These are phyloP conservation scores for Podospora didyma DNA, from an alignment of 495 filamentous ascomycete genomes.

Conservation along the genomic window DNA sequence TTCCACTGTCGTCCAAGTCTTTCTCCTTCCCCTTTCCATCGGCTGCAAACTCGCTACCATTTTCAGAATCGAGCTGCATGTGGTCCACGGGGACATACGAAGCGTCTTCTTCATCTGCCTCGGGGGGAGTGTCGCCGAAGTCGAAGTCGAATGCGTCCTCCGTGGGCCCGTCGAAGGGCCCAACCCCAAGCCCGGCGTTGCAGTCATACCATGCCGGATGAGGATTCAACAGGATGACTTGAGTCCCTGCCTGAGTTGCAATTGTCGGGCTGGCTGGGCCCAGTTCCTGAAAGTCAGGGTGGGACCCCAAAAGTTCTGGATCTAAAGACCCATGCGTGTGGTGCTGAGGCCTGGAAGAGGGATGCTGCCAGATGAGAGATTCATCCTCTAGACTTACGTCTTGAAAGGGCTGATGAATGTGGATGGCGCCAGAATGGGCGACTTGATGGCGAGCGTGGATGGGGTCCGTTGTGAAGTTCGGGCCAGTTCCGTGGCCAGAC, in stretches of 20 bases:
- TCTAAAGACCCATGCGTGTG: slow-evolving; percentile 5
- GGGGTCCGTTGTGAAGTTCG: neutral
- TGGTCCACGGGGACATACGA: slow-evolving; percentile 14
- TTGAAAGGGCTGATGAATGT: neutral
- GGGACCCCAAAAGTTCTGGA: neutral
- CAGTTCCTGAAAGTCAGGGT: neutral
- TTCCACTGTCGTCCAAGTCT: slow-evolving; percentile 9
- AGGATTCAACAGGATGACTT: slow-evolving; percentile 24
- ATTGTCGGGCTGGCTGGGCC: neutral
- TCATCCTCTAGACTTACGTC: neutral
- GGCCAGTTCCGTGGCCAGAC: neutral
- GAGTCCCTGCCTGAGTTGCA: neutral
- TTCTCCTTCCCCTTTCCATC: slow-evolving; percentile 2
- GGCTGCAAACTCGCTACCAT: slow-evolving; percentile 3
- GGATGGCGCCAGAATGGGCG: neutral
- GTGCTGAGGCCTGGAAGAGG: neutral
- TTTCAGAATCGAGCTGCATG: slow-evolving; percentile 10
- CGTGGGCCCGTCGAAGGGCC: slow-evolving; percentile 3
- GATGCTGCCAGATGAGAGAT: slow-evolving; percentile 1
- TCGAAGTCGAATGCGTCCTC: neutral
- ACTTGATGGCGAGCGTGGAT: slow-evolving; percentile 1
- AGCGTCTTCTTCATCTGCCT: slow-evolving; percentile 6
- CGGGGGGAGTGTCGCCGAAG: neutral
- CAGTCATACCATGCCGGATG: slow-evolving; percentile 21
- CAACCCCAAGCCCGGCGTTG: slow-evolving; percentile 10